Base-by-base conservation (phyloP, 345 rosid genomes). In the Physaria fendleri region DNA sequence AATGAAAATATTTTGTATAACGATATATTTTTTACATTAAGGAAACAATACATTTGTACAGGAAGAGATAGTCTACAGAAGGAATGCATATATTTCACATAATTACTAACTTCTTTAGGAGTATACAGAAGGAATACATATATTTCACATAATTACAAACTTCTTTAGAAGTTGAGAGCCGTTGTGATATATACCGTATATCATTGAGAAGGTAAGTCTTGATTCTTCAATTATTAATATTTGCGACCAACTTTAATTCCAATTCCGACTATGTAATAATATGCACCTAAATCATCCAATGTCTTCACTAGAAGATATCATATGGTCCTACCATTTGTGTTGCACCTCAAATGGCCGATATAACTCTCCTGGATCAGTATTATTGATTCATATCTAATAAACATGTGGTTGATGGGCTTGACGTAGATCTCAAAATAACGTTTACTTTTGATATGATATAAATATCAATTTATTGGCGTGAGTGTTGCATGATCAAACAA, bases 401-500 rank as follows among this genome's bases (percentile, higher is more conserved):
- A 23, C 18, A 22, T 6, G 37, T 6, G 37, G 44, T 32, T 42
- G 6, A 16, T 2, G 25, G 25, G 27, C 43, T 28, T 56, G 17
- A 28, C 11, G 35, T 29, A 9, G 13, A 29, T 56, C 35, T 28
- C 35, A 40, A 57, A 34, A 14, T 17, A 15, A 3, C 6, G 5
- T 20, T 5, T 23, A 7, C 14, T 2, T 43, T 21, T 14, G 38
- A 22, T 21, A 4, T 5, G 4, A 47, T 6, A 22, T 0, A 30
- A 52, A 23, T 2, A 33, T 24, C 17, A 25, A 2, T 30, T 51
- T 33, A 50, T 42, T 42, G 59, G 53, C 38, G 0, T 4, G 8
- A 61, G 4, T 11, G 29, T 37, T 45, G 56, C 45, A 61, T 69
- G 73, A 37, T 54, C 51, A 61, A 62, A 54, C 42, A 69, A 45